Evolutionary conservation across 2,329 filamentous ascomycete genomes (phyloP), one percentile per base, ranked within the genome.

Genomic region (Fusarium oligoseptatum): DNA sequence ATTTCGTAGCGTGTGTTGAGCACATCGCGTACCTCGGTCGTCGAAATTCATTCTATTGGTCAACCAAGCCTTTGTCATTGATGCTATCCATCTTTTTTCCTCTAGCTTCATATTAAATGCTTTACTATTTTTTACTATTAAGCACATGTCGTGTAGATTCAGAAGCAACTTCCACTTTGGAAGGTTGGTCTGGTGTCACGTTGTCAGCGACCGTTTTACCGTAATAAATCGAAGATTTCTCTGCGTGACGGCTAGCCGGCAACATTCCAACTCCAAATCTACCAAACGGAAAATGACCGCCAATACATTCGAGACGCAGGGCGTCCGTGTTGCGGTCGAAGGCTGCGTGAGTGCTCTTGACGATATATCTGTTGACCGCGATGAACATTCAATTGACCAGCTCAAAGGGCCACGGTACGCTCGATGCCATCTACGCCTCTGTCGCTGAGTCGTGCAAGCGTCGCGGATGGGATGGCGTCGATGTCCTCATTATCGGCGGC

Each of bases 401-500:
- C 14, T 27, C 45, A 7, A 68, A 97, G 94, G 96, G 96, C 68
- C 97, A 99, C 84, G 97, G 97, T 73, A 94, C 92, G 1, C 90
- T 99, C 62, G 90, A 98, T 81, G 93, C 94, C 67, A 98, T 99
- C 77, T 99, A 98, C 82, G 90, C 93, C 1, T 92, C 94, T 1
- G 90, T 97, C 29, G 86, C 89, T 45, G 87, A 90, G 73, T 88
- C 94, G 11, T 94, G 92, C 82, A 86, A 90, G 74, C 86, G 88
- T 55, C 93, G 93, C 77, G 89, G 89, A 27, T 98, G 96, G 95
- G 87, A 93, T 74, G 90, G 89, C 37, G 91, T 98, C 34, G 97
- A 99, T 82, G 84, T 98, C 12, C 85, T 99, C 76, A 97, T 99
- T 79, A 98, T 99, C 78, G 95, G 96, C 66, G 97, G 97, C 32